phyloP scores from a whole-genome alignment of 2,329 filamentous ascomycete species.

The Phaeophleospora eucalypticola region DNA sequence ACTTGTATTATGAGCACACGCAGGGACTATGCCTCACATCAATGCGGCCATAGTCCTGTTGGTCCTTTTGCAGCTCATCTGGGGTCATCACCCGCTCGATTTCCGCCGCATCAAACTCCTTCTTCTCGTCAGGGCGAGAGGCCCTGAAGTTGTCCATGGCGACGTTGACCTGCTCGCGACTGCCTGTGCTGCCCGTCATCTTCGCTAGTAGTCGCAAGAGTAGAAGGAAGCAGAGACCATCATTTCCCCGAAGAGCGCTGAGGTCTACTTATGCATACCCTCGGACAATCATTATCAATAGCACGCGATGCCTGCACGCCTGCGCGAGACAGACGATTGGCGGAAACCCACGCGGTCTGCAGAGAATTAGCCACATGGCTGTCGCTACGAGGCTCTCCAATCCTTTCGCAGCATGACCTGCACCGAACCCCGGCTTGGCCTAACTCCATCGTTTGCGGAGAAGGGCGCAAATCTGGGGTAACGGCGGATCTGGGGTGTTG shows the following conservation, averaged over 20 bases:
- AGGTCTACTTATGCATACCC: slow-evolving; percentile 10
- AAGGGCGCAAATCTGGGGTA: slow-evolving; percentile 4
- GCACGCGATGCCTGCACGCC: neutral
- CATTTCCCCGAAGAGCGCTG: too few species aligned
- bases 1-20: too few species aligned
- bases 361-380: neutral
- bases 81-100: slow-evolving; percentile 49
- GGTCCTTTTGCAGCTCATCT: slow-evolving; percentile 46
- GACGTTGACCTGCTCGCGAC: slow-evolving; percentile 9
- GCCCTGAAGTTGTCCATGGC: neutral
- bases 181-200: neutral
- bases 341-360: slow-evolving; percentile 3
- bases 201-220: too few species aligned
- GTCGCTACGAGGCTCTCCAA: neutral
- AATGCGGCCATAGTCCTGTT: slow-evolving; percentile 56
- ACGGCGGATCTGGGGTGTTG: neutral
- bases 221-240: too few species aligned
- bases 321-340: slow-evolving; percentile 9
- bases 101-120: slow-evolving; percentile 27
- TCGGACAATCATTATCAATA: slow-evolving; percentile 10
- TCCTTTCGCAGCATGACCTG: neutral
- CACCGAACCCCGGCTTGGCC: slow-evolving; percentile 5
- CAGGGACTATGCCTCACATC: slow-evolving; percentile 40
- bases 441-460: slow-evolving; percentile 7
- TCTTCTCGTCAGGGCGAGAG: slow-evolving; percentile 7